Base-by-base conservation (phyloP, 345 rosid species). In the Physaria fendleri region DNA sequence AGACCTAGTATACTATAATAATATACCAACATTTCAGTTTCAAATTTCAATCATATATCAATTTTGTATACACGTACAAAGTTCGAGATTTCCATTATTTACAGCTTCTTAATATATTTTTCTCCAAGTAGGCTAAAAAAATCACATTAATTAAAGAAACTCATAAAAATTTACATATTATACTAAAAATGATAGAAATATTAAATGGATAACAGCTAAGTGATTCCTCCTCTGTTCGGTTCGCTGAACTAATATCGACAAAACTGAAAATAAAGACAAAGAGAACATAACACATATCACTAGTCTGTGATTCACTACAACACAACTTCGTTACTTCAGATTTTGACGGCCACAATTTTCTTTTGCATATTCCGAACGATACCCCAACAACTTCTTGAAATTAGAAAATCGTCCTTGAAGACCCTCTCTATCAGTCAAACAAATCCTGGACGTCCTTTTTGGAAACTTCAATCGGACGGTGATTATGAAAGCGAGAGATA, bases 401-500 rank as follows among this genome's bases (percentile, higher is more conserved):
- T 51, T 3, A 42, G 37, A 5, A 49, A 40, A 22, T 16, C 50
- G 1, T 8, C 63, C 63, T 15, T 40, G 0, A 16, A 4, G 18
- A 18, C 59, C 59, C 49, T 29, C 24, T 47, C 41, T 20, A 1
- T 32, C 59, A 3, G 16, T 13, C 56, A 29, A 4, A 9, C 20
- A 23, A 35, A 53, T 54, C 46, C 1, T 25, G 16, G 5, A 44
- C 37, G 37, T 24, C 37, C 53, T 12, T 15, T 17, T 28, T 1
- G 27, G 43, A 18, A 15, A 41, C 57, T 35, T 64, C 2, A 18
- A 54, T 43, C 46, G 12, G 30, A 27, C 63, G 71, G 56, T 20
- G 10, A 40, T 53, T 38, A 46, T 34, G 74, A 21, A 2, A 39
- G 56, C 20, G 85, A 75, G 52, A 88, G 82, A 73, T 86, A 93